Base-by-base conservation (phyloP, 2,329 filamentous ascomycete genomes). In the Chaetomiaceae sp. region DNA sequence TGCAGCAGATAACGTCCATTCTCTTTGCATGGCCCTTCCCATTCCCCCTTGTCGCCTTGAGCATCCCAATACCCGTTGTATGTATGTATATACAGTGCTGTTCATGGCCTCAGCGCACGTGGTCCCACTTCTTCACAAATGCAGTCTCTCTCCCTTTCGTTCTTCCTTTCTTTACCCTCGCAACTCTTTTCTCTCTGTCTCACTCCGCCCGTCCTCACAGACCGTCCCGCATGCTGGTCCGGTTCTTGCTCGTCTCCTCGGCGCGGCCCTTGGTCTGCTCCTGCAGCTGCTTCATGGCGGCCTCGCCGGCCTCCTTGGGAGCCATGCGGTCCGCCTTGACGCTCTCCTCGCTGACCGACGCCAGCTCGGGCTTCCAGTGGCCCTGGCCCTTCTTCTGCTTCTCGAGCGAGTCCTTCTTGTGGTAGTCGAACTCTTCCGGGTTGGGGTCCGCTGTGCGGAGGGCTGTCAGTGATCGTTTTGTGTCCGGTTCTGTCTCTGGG, bases 331-430 rank as follows among this genome's bases (percentile, higher is more conserved):
- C 85, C 33, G 81, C 84, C 70, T 78, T 83, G 66, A 93, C 74
- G 57, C 79, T 79, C 64, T 86, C 85, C 71, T 94, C 88, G 65
- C 83, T 86, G 66, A 88, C 80, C 40, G 81, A 86, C 3, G 87
- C 86, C 40, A 94, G 72, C 63, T 84, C 81, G 18, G 83, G 74
- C 68, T 86, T 84, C 87, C 88, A 93, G 62, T 88, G 75, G 43
- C 74, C 83, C 62, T 79, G 75, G 50, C 86, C 86, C 32, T 75
- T 67, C 64, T 83, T 79, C 50, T 87, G 76, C 71, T 90, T 89
- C 53, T 73, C 49, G 35, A 84, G 67, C 19, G 72, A 71, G 59
- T 83, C 78, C 45, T 75, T 64, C 68, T 83, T 82, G 68, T 81
- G 78, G 60, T 68, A 75, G 50, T 82, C 75, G 57, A 68, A 66